Conservation (phyloP, 1,284 basidiomycete species). For the Trametes hirsuta region DNA sequence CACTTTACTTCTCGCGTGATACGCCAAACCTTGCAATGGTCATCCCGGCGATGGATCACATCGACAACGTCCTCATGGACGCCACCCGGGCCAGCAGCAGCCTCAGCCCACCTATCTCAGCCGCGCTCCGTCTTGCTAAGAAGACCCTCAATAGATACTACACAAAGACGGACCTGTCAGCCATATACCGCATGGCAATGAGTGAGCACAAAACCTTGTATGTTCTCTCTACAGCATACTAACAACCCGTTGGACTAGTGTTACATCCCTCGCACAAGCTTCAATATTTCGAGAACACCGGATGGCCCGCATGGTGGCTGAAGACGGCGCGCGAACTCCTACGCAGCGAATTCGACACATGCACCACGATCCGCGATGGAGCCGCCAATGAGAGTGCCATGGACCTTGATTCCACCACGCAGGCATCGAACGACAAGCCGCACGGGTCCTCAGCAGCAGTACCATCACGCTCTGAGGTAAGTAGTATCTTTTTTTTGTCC, state of each 20-base stretch:
- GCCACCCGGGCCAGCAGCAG: neutral
- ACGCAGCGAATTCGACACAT: neutral
- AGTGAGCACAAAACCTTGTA: conserved; percentile 20
- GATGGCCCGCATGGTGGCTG: conserved; percentile 13
- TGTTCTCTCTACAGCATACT: neutral
- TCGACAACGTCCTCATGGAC: conserved; percentile 27
- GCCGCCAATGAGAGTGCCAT: neutral
- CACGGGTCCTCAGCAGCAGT: too few species aligned
- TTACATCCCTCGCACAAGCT: conserved; percentile 35
- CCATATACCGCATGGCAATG: conserved; percentile 33
- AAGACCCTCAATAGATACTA: conserved; percentile 36
- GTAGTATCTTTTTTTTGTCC: neutral
- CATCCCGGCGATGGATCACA: conserved; percentile 33
- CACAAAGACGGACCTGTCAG: conserved; percentile 29
- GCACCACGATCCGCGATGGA: neutral
- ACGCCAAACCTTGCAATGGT: conserved; percentile 32
- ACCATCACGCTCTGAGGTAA: neutral
- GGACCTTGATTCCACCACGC: neutral
- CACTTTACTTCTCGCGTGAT: conserved; percentile 29
- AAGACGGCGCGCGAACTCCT: conserved; percentile 3
- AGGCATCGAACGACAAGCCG: neutral
- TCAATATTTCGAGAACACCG: conserved; percentile 27
- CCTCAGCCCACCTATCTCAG: conserved; percentile 13
- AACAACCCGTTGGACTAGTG: neutral
- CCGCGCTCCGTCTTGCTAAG: conserved; percentile 28